Evolutionary conservation across 768 basidiomycete genomes (phyloP), one percentile per base, ranked within the genome.

Genomic region (Tephrocybe sp.): DNA sequence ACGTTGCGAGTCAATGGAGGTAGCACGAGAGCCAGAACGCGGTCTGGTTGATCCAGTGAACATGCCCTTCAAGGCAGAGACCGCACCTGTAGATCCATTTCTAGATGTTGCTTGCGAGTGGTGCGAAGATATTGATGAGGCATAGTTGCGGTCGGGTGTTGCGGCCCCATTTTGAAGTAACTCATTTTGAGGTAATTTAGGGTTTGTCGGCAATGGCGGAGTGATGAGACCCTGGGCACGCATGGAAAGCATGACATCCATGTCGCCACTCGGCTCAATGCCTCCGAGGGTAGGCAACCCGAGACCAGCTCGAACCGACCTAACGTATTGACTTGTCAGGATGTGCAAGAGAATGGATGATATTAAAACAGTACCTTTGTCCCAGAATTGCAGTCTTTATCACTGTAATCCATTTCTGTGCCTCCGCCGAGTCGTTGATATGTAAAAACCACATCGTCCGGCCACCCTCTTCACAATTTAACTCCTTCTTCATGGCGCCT

Each of bases 221-320:
- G 72, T 70, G 55, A 74, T 70, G 47, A 83, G 67, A n/a, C 79
- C 82, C 58, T 88, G 86, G 30, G 81, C 74, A 42, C 84, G 83
- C 75, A 91, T 88, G 26, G 86, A 85, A 32, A 91, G 74, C 80
- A 89, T 87, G 41, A 90, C 89, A 62, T 91, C 89, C 72, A 91
- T 80, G 61, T 91, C 89, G 5, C 89, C 89, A 40, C 83, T 75
- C 17, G 87, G 87, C 53, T 89, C 89, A 22, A 77, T 69, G 13
- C 70, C 72, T 17, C 73, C 69, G 3, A 69, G 58, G 17, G 68
- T 67, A 22, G 80, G 67, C 19, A 73, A 66, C 31, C 80, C 78
- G 11, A 90, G 65, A 13, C 88, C 88, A 8, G 83, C 86, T 17
- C 85, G 84, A 22, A 86, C 69, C 34, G 86, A 82, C 58, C 88